Base-by-base conservation (phyloP, 192 early-diverging fungal species). In the Paraglomus brasilianum region DNA sequence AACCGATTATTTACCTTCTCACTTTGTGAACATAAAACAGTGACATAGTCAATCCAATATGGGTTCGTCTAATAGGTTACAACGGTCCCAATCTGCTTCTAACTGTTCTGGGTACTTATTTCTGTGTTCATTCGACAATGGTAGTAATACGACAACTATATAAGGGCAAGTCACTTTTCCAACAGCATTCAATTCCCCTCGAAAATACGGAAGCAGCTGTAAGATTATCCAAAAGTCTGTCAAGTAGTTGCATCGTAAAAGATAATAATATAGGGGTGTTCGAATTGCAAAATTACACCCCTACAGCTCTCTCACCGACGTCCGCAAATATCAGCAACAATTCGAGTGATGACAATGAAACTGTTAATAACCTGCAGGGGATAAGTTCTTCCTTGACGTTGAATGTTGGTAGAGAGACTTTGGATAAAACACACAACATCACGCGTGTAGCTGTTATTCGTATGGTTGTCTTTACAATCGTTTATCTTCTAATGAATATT, bases 31-130 rank as follows among this genome's bases (percentile, higher is more conserved):
- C 30, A 30, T 30, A 30, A 30, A 30, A 30, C 30, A 60, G 58
- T 43, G 58, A 60, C 42, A 41, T 60, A 4, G 11, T 15, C 11
- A n/a, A 60, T 60, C 58, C 58, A 41, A 41, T 60, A 9, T 60
- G 58, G 58, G 58, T 60, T 60, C 39, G 58, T 19, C 19, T 60
- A 8, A 17, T 60, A 9, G 58, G 58, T 15, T 60, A 60, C 15
- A 41, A 36, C 2, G 58, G 58, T 5, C 9, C 4, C 13, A 60
- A 60, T 60, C 19, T 60, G 5, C 7, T 60, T 14, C 14, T 60
- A 8, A 60, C 38, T 60, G 42, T 60, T 8, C 58, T 41, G 2
- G 58, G 58, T 19, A n/a, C n/a, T 5, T 39, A 39, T 39, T 39
- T 60, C 5, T 30, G 30, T 30, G 30, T 30, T 30, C 30, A 30